A percentile compares a stretch with the other conserved stretches of the same genome.
Evolutionary conservation across 306 rosid genomes (phyloP).

Genomic region (Astragalus membranaceus): DNA sequence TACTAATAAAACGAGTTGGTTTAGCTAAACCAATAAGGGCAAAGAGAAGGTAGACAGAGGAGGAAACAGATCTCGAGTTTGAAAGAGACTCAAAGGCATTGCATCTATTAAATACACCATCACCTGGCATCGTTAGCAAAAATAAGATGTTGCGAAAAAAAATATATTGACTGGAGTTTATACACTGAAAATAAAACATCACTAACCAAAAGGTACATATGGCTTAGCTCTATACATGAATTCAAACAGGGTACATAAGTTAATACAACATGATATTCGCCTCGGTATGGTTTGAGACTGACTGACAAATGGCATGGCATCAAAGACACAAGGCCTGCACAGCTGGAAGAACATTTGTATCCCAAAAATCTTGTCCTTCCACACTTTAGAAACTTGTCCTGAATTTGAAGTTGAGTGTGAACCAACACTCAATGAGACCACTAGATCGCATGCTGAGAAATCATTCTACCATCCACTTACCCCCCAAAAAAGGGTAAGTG

Average conservation of each 20-base stretch:
- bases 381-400: conserved; percentile 6
- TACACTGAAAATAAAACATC: not conserved
- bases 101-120: conserved; percentile 11
- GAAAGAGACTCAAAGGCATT: not conserved
- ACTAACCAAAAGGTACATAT: conserved; percentile 11
- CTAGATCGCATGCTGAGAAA: conserved; percentile 12
- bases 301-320: not conserved
- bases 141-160: not conserved
- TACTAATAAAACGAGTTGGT: too few relatives aligned
- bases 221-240: conserved; percentile 29
- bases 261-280: conserved; percentile 34
- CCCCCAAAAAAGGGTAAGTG: conserved; percentile 16
- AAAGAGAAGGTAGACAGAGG: not conserved
- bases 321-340: not conserved
- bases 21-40: not conserved
- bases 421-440: too few relatives aligned
- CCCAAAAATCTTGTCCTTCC: conserved; percentile 18
- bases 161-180: not conserved
- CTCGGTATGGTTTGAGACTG: conserved; percentile 21
- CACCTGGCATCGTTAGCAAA: not conserved
- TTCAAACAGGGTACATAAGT: conserved; percentile 17
- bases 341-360: not conserved
- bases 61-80: not conserved
- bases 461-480: conserved; percentile 14
- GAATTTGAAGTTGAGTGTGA: not conserved